Evolutionary conservation across 495 filamentous ascomycete genomes (phyloP).

Genomic region (Hypomontagnella submonticulosa): DNA sequence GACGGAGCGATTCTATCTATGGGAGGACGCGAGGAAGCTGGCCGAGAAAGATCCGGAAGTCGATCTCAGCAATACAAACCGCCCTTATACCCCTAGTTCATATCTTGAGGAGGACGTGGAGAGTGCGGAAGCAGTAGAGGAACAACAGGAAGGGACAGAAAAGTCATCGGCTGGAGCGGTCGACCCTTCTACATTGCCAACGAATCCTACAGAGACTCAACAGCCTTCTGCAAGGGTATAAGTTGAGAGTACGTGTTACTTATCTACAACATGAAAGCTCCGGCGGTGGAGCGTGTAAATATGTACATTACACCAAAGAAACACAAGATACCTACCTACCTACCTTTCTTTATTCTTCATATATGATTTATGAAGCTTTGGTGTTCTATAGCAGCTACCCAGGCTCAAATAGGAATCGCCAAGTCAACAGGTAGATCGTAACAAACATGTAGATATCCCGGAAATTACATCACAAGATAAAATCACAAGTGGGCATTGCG

Average conservation of each 20-base stretch:
- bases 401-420: no score
- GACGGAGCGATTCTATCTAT: slow-evolving; percentile 89
- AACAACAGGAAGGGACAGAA: slow-evolving; percentile 18
- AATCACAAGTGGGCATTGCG: neutral
- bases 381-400: no score
- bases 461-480: no score
- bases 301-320: slow-evolving; percentile 1
- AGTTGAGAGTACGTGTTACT: slow-evolving; percentile 9
- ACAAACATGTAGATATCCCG: no score
- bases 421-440: no score
- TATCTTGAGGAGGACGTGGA: slow-evolving; percentile 50
- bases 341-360: no score
- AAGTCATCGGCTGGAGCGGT: slow-evolving; percentile 25
- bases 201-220: slow-evolving; percentile 28
- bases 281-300: slow-evolving; percentile 41
- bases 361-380: no score
- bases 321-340: no score
- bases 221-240: slow-evolving; percentile 37
- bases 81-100: slow-evolving; percentile 59
- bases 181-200: slow-evolving; percentile 43
- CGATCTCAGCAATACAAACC: slow-evolving; percentile 62
- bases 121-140: slow-evolving; percentile 1
- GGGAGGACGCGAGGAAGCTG: slow-evolving; percentile 81
- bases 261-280: slow-evolving; percentile 17
- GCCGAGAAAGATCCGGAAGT: slow-evolving; percentile 75